Evolutionary conservation across 352 stramenopile species (phyloP).

Genomic region (Pythium chondricola): DNA sequence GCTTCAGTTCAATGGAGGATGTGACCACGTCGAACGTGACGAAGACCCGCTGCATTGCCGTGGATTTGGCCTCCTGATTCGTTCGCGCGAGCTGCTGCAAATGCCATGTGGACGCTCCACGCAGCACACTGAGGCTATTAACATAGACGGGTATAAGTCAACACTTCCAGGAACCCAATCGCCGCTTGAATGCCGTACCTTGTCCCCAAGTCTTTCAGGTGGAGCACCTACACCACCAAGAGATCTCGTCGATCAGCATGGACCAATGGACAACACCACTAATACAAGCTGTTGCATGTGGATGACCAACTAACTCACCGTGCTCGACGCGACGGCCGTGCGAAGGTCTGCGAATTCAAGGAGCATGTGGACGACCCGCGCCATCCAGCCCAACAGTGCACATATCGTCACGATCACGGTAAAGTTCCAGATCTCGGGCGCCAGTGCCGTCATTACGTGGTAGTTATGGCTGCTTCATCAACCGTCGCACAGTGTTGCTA

Average conservation of each 20-base stretch:
- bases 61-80: constrained; percentile 25
- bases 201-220: constrained; percentile 21
- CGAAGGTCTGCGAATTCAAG: constrained; percentile 34
- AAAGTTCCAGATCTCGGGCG: constrained; percentile 60
- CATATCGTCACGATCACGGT: constrained; percentile 36
- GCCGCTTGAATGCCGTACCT: constrained; percentile 10
- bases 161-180: background rate
- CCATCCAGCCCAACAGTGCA: constrained; percentile 33
- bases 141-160: background rate
- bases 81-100: constrained; percentile 55
- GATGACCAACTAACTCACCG: constrained; percentile 40
- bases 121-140: constrained; percentile 42
- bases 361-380: constrained; percentile 32
- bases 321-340: constrained; percentile 28
- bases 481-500: no score
- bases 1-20: constrained; percentile 24
- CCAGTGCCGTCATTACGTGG: constrained; percentile 14
- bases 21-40: constrained; percentile 38
- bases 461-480: background rate
- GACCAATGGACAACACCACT: no score
- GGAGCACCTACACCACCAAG: constrained; percentile 11
- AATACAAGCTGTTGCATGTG: no score
- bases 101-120: constrained; percentile 54
- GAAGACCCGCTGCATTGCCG: constrained; percentile 33
- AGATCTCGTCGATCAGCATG: no score